These are phyloP conservation scores for Spergularia bocconei DNA, from an alignment of 148 eudicot genomes.

Conservation along the genomic window DNA sequence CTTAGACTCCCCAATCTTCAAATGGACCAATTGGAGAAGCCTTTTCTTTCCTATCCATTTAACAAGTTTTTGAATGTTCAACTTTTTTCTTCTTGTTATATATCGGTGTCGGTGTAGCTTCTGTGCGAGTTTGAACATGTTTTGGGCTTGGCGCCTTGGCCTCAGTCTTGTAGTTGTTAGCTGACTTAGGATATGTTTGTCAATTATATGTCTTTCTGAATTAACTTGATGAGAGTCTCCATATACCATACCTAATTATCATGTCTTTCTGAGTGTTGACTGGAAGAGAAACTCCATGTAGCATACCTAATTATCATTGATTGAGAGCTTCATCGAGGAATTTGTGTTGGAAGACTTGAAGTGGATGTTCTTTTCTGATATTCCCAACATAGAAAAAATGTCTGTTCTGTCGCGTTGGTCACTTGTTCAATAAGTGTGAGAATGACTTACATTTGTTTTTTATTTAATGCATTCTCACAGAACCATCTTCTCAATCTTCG, in stretches of 20 bases:
- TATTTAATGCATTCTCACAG: slow-evolving; percentile 23
- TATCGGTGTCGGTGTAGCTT: not conserved
- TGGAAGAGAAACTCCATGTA: not conserved
- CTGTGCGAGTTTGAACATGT: not conserved
- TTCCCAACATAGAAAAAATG: not conserved
- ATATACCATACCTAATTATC: not conserved
- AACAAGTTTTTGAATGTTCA: not conserved
- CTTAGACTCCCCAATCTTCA: not conserved
- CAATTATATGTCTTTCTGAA: not conserved
- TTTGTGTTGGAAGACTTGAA: not conserved
- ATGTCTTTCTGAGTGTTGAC: too few species aligned
- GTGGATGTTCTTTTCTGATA: not conserved
- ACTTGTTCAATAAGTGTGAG: not conserved
- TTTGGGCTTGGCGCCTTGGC: not conserved
- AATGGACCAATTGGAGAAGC: not conserved
- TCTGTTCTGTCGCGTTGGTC: not conserved
- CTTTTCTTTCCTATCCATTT: not conserved
- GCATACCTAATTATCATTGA: not conserved
- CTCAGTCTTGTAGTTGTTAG: not conserved
- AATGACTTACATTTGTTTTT: slow-evolving; percentile 11
- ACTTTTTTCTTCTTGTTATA: not conserved
- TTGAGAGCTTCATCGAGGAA: not conserved
- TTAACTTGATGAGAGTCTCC: not conserved
- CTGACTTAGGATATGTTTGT: not conserved
- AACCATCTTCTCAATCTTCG: slow-evolving; percentile 23